These are phyloP conservation scores for Monosporascus sp. DNA, from an alignment of 2,329 filamentous ascomycete genomes.

Conservation along the genomic window DNA sequence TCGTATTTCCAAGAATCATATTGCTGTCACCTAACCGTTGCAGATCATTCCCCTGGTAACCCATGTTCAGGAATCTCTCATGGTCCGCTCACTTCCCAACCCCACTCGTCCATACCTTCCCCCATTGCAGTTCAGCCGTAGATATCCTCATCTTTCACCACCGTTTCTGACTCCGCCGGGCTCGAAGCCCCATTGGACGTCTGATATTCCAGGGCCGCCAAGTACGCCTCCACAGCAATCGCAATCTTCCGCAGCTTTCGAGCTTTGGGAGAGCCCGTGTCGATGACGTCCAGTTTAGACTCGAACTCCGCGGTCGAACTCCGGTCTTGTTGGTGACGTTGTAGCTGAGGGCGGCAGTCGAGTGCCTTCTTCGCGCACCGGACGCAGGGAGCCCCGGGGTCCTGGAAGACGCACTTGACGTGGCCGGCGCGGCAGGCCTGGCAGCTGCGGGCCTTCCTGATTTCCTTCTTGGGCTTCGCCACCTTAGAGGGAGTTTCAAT, in stretches of 20 bases:
- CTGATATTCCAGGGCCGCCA: constrained; percentile 43
- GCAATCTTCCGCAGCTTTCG: not conserved
- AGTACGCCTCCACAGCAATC: constrained; percentile 43
- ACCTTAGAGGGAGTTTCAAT: too few relatives aligned
- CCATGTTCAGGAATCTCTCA: too few relatives aligned
- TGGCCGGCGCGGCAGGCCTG: not conserved
- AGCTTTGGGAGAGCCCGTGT: not conserved
- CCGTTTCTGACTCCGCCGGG: too few relatives aligned
- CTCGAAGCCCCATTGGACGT: too few relatives aligned
- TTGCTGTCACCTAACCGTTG: too few relatives aligned
- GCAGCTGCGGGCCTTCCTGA: not conserved
- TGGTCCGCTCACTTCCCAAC: too few relatives aligned
- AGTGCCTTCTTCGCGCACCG: not conserved
- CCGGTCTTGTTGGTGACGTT: not conserved
- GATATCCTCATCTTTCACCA: too few relatives aligned
- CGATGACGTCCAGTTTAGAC: not conserved
- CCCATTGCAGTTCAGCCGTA: too few relatives aligned
- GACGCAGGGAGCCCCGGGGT: not conserved
- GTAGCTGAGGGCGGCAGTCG: not conserved
- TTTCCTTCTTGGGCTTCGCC: too few relatives aligned
- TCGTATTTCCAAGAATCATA: too few relatives aligned
- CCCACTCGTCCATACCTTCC: too few relatives aligned
- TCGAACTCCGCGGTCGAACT: not conserved
- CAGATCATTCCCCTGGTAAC: too few relatives aligned
- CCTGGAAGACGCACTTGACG: not conserved